A percentile compares a stretch with the other conserved stretches of the same genome.
Evolutionary conservation across 441 rosid species (phyloP).

Genomic region (Corymbia calophylla): DNA sequence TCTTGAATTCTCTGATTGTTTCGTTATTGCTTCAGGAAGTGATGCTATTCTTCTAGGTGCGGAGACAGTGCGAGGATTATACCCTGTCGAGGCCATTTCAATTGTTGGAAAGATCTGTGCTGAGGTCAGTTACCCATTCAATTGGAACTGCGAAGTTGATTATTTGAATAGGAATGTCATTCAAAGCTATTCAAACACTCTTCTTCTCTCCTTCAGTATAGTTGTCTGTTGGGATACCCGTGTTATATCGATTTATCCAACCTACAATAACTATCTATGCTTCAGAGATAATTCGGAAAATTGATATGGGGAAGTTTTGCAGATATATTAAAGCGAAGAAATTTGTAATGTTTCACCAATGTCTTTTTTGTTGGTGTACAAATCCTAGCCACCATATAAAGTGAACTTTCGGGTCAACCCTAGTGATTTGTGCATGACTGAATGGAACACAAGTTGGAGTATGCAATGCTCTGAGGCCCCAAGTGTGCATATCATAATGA

Average conservation of each 20-base stretch:
- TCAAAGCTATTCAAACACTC: neutral
- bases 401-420: neutral
- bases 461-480: neutral
- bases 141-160: neutral
- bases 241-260: neutral
- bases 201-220: neutral
- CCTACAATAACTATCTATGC: neutral
- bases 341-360: neutral
- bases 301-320: neutral
- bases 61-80: slow-evolving; percentile 90
- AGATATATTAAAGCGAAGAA: neutral
- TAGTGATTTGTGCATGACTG: neutral
- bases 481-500: neutral
- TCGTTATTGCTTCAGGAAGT: slow-evolving; percentile 46
- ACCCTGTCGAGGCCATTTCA: slow-evolving; percentile 91
- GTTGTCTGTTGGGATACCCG: neutral
- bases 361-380: neutral
- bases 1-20: neutral
- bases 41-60: slow-evolving; percentile 99
- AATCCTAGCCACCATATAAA: neutral
- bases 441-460: neutral
- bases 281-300: neutral
- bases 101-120: slow-evolving; percentile 91
- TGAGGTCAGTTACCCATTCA: slow-evolving; percentile 41
- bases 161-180: neutral